These are phyloP conservation scores for Thymus mandschuricus DNA, from an alignment of 257 asterid species.

Conservation along the genomic window DNA sequence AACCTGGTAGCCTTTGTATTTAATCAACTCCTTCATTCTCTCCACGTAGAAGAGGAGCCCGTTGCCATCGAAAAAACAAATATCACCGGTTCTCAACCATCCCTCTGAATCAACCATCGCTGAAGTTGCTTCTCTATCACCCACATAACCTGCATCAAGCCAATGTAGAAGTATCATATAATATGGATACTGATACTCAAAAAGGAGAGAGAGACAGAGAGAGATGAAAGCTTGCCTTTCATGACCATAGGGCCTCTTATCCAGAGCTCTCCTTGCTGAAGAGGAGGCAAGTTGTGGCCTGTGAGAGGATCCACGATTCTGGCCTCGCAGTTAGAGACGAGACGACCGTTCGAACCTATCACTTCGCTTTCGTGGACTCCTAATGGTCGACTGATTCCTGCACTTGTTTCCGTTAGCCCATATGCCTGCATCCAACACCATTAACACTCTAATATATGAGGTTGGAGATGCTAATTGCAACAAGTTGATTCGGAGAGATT, in stretches of 20 bases:
- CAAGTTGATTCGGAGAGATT: background rate
- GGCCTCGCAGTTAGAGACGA: constrained; percentile 44
- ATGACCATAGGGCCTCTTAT: constrained; percentile 46
- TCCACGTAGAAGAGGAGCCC: constrained; percentile 62
- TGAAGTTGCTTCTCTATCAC: constrained; percentile 56
- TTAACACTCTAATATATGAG: background rate
- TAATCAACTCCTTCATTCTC: constrained; percentile 62
- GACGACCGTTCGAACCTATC: constrained; percentile 39
- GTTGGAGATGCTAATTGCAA: background rate
- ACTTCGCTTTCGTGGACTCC: constrained; percentile 31
- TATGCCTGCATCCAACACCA: constrained; percentile 39
- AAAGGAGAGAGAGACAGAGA: constrained; percentile 1
- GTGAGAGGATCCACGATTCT: constrained; percentile 45
- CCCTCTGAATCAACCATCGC: constrained; percentile 56
- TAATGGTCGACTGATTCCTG: constrained; percentile 37
- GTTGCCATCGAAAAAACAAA: constrained; percentile 51
- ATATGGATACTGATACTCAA: background rate
- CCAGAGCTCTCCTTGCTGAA: constrained; percentile 46
- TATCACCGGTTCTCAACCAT: constrained; percentile 69
- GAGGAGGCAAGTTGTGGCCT: constrained; percentile 38
- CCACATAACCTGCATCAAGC: constrained; percentile 49
- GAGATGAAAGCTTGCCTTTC: constrained; percentile 38
- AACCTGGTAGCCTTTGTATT: constrained; percentile 71
- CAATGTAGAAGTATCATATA: no score
- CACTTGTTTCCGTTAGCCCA: constrained; percentile 52